Evolutionary conservation across 2,329 filamentous ascomycete genomes (phyloP), one percentile per base, ranked within the genome.

Genomic region (Verticillium klebahnii): DNA sequence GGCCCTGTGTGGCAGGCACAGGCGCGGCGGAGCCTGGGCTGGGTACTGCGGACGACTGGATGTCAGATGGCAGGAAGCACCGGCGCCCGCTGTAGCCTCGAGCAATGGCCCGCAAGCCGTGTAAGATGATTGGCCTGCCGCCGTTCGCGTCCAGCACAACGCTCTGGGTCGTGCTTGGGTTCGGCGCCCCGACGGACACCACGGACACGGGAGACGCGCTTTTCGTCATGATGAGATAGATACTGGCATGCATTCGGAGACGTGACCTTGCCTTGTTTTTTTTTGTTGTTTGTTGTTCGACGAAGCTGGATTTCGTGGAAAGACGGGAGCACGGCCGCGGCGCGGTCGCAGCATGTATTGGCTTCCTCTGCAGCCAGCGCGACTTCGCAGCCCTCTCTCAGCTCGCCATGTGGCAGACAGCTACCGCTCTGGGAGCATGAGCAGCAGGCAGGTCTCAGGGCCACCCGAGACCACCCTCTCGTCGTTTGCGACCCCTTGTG

Each of bases 71-170:
- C 31, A 57, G 55, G 25, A 19, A 34, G 55, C 11, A n/a, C 31
- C 25, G 29, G 34, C 5, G 14, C 32, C 29, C 32, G 55, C 17
- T 34, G 25, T 17, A 23, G 55, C 19, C 55, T 37, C 45, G 19
- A 23, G 45, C 8, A 12, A 52, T 52, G 45, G 45, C 45, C 45
- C n/a, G 45, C 45, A 52, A 5, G 29, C 29, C 57, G 39, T 58
- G 57, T 58, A 58, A 58, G 57, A 50, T 40, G 57, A 58, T 58
- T 58, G 57, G 57, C 57, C 29, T 40, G 23, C 36, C 3, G 45
- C 45, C 45, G 45, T 52, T 52, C 45, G 45, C 45, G 45, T 52
- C 45, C 12, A 12, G n/a, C 11, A 12, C 19, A 14, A 19, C 11
- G 19, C n/a, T 9, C 34, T 2, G 34, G 34, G 9, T 36, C 4